phyloP scores from a whole-genome alignment of 1,139 yeast genomes.

The Geotrichum restrictum region DNA sequence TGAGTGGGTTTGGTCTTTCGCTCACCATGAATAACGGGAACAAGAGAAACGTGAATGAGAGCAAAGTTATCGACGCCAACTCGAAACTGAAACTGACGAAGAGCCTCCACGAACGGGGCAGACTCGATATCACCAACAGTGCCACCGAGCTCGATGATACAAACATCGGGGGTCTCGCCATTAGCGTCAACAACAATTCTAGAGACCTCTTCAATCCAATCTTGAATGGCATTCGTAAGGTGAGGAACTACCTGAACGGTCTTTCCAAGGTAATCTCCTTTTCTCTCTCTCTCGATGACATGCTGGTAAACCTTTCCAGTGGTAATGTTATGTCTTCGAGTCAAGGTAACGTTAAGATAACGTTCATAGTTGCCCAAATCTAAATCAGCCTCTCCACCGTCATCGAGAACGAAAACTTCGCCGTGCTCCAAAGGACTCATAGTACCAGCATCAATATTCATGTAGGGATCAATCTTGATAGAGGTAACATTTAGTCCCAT shows the following conservation, averaged over 20 bases:
- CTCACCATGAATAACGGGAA: conserved; percentile 96
- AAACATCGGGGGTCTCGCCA: conserved; percentile 81
- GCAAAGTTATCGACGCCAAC: conserved; percentile 94
- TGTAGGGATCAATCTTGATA: conserved; percentile 96
- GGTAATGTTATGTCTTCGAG: conserved; percentile 92
- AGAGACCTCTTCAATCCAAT: conserved; percentile 95
- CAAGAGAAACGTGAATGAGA: conserved; percentile 90
- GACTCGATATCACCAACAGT: conserved; percentile 99
- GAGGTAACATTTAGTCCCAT: conserved; percentile 93
- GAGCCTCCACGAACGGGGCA: conserved; percentile 98
- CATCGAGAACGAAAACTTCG: conserved; percentile 94
- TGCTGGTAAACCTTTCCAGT: conserved; percentile 95
- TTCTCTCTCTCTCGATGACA: conserved; percentile 92
- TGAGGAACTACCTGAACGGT: conserved; percentile 99
- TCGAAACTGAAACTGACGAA: conserved; percentile 96
- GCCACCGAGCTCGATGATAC: conserved; percentile 97
- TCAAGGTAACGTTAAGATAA: conserved; percentile 86
- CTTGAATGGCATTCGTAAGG: conserved; percentile 93
- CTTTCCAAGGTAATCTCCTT: conserved; percentile 95
- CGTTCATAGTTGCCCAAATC: conserved; percentile 98
- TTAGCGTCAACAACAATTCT: conserved; percentile 88
- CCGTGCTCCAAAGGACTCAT: conserved; percentile 99
- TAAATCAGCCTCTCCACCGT: conserved; percentile 98
- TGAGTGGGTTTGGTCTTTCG: conserved; percentile 99
- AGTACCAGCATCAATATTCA: conserved; percentile 99